phyloP scores from a whole-genome alignment of 2,329 filamentous ascomycete genomes.

The Tolypocladium pustulatum region DNA sequence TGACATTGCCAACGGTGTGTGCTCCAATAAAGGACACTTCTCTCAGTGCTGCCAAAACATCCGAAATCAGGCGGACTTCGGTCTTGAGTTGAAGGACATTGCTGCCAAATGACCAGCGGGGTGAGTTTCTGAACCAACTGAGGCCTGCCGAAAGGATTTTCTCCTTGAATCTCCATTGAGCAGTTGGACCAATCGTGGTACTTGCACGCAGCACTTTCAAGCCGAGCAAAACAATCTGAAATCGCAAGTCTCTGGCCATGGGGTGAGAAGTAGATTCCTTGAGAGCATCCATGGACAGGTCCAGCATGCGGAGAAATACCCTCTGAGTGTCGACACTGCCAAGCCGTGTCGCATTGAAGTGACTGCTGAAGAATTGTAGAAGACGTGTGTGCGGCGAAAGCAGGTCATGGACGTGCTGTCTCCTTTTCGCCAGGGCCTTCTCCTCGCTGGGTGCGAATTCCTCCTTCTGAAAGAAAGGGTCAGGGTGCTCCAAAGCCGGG shows the following conservation, averaged over 20 bases:
- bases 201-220: slow-evolving; percentile 66
- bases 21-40: slow-evolving; percentile 50
- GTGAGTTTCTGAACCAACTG: slow-evolving; percentile 75
- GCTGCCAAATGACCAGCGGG: slow-evolving; percentile 90
- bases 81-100: slow-evolving; percentile 91
- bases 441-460: slow-evolving; percentile 91
- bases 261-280: slow-evolving; percentile 66
- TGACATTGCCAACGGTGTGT: slow-evolving; percentile 41
- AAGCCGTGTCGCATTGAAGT: slow-evolving; percentile 88
- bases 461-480: slow-evolving; percentile 84
- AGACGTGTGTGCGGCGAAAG: slow-evolving; percentile 79
- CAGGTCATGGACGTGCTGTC: slow-evolving; percentile 70
- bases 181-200: slow-evolving; percentile 50
- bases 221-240: slow-evolving; percentile 77
- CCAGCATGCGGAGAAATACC: slow-evolving; percentile 72
- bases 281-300: slow-evolving; percentile 67
- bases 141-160: slow-evolving; percentile 77
- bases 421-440: slow-evolving; percentile 59
- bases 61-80: slow-evolving; percentile 70
- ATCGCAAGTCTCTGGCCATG: slow-evolving; percentile 81
- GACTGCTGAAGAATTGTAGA: slow-evolving; percentile 82
- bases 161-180: slow-evolving; percentile 79
- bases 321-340: slow-evolving; percentile 72
- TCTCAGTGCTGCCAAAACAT: slow-evolving; percentile 60
- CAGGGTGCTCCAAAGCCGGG: slow-evolving; percentile 57